These are phyloP conservation scores for Cadophora luteo-olivacea DNA, from an alignment of 2,329 filamentous ascomycete species.

Conservation along the genomic window DNA sequence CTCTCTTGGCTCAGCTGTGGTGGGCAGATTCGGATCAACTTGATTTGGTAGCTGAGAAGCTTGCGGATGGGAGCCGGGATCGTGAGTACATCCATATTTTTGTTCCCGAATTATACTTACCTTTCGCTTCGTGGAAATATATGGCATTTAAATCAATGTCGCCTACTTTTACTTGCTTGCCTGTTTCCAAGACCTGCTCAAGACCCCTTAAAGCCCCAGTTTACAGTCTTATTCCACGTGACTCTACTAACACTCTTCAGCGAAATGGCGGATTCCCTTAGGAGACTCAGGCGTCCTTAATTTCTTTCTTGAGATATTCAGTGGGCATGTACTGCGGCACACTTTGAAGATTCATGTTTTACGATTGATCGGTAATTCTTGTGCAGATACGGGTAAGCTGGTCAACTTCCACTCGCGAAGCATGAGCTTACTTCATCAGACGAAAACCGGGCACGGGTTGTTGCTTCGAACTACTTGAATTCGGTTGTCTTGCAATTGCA, in stretches of 20 bases:
- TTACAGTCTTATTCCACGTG: neutral
- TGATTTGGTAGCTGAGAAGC: constrained; percentile 55
- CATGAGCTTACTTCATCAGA: constrained; percentile 48
- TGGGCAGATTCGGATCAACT: constrained; percentile 50
- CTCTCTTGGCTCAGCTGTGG: constrained; percentile 48
- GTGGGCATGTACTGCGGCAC: constrained; percentile 47
- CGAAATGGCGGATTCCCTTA: constrained; percentile 61
- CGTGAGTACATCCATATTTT: constrained; percentile 48
- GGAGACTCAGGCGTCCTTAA: constrained; percentile 64
- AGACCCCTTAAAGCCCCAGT: neutral
- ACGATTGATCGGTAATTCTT: constrained; percentile 66
- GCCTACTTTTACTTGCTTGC: neutral
- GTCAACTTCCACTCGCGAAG: neutral
- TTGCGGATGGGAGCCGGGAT: constrained; percentile 62
- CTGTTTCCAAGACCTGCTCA: neutral
- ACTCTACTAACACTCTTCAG: constrained; percentile 46
- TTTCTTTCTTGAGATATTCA: constrained; percentile 59
- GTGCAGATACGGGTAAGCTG: constrained; percentile 61
- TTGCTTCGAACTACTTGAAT: constrained; percentile 55
- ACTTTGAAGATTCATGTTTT: constrained; percentile 60
- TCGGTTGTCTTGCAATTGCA: constrained; percentile 56
- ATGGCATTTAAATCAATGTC: neutral
- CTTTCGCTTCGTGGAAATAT: neutral
- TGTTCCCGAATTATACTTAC: neutral
- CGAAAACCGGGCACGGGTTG: constrained; percentile 63